phyloP scores from a whole-genome alignment of 192 early-diverging fungal species.

The Backusella tuberculispora region DNA sequence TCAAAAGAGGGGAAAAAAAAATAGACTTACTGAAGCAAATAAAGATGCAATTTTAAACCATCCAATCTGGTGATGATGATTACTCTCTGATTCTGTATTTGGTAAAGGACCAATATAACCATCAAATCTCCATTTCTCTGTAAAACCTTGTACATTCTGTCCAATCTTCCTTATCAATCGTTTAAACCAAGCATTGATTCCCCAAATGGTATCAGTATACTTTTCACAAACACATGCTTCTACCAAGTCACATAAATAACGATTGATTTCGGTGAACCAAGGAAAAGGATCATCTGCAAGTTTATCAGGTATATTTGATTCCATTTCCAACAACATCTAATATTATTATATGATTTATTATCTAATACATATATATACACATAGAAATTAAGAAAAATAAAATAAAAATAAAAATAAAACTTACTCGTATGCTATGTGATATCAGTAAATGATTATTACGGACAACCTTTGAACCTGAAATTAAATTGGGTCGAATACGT shows the following conservation, averaged over 20 bases:
- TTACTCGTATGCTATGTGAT: slow-evolving; percentile 44
- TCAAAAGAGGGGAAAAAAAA: neutral
- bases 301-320: slow-evolving; percentile 19
- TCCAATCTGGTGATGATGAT: neutral
- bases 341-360: neutral
- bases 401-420: neutral
- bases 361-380: neutral
- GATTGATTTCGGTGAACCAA: slow-evolving; percentile 24
- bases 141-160: slow-evolving; percentile 10
- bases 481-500: slow-evolving; percentile 57
- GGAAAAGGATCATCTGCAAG: neutral
- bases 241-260: slow-evolving; percentile 23
- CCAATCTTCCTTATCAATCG: slow-evolving; percentile 1
- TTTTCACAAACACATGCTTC: slow-evolving; percentile 27
- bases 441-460: slow-evolving; percentile 48
- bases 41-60: slow-evolving; percentile 28
- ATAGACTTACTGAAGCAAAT: slow-evolving; percentile 28
- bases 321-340: slow-evolving; percentile 3
- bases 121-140: slow-evolving; percentile 22
- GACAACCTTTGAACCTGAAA: slow-evolving; percentile 54
- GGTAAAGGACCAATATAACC: slow-evolving; percentile 25
- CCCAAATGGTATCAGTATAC: slow-evolving; percentile 27
- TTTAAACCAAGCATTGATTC: slow-evolving; percentile 36
- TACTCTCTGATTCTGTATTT: neutral
- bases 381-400: neutral